Evolutionary conservation across 2,329 filamentous ascomycete species (phyloP), one percentile per base, ranked within the genome.

Genomic region (Colletotrichum camelliae): DNA sequence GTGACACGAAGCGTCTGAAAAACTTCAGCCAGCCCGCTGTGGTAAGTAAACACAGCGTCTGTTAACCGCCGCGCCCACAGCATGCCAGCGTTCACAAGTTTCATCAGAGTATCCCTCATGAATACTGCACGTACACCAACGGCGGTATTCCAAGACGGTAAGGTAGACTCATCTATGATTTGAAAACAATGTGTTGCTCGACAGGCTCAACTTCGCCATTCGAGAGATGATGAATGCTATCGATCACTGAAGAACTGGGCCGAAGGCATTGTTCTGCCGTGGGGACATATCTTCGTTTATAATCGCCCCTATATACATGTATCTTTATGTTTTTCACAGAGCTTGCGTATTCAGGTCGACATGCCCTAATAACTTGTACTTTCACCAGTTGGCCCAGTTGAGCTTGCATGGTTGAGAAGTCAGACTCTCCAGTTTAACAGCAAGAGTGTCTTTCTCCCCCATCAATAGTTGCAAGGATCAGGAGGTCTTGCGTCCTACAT

Each of bases 331-430:
- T 21, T 21, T 21, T 21, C 21, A 21, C 21, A 21, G 18, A 43
- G 39, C 39, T 12, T 18, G 0, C 4, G 1, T 18, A 0, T 43
- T 10, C 18, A 5, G 0, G 39, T 43, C 5, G 4, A 18, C 5
- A 4, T 43, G 39, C 18, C 4, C 39, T 2, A 10, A 4, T 43
- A 10, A 4, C 8, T 10, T 43, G 2, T 18, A 2, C 10, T 1
- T 16, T 2, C 39, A 9, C 18, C n/a, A 43, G 39, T 7, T 43
- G 39, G 3, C n/a, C 9, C 8, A 43, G 7, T 9, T 18, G 2
- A 2, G 7, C 37, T 43, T 43, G 39, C 9, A 43, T n/a, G 1
- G 10, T 43, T 43, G 39, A 6, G 12, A 3, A 43, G 18, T 5
- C 39, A 43, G 8, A 16, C 39, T n/a, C 9, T 10, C 18, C 8